Conservation (phyloP, 2,329 filamentous ascomycete genomes). For the Trichoderma cornu-damae region DNA sequence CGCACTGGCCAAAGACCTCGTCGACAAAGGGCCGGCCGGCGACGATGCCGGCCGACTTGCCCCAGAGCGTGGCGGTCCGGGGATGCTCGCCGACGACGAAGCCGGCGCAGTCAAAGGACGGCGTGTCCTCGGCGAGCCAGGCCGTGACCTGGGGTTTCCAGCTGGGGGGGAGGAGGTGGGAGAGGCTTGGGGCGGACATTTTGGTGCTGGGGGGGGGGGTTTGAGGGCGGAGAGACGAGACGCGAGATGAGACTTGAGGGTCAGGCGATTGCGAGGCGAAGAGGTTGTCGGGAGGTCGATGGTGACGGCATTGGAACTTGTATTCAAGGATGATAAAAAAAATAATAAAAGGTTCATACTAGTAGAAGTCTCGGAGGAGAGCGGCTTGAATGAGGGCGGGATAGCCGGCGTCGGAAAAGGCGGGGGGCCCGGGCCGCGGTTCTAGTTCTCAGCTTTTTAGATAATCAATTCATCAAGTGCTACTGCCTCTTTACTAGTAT, state of each 20-base stretch:
- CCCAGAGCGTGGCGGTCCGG: slow-evolving; percentile 61
- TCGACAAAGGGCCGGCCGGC: slow-evolving; percentile 93
- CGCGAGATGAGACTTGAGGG: no score
- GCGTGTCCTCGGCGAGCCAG: slow-evolving; percentile 95
- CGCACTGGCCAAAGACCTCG: slow-evolving; percentile 85
- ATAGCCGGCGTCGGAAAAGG: slow-evolving; percentile 9
- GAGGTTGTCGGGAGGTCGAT: no score
- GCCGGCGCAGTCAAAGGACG: slow-evolving; percentile 93
- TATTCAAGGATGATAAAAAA: no score
- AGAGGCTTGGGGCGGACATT: slow-evolving; percentile 30
- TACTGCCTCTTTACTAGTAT: no score
- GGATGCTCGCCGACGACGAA: slow-evolving; percentile 80
- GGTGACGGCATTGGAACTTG: no score
- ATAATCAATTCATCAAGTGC: no score
- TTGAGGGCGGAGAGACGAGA: no score
- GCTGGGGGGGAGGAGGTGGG: slow-evolving; percentile 73
- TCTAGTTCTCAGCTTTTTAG: no score
- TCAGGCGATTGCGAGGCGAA: no score
- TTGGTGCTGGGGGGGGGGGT: no score
- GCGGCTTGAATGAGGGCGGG: slow-evolving; percentile 10
- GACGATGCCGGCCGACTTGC: slow-evolving; percentile 70
- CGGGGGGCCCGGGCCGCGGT: slow-evolving; percentile 8
- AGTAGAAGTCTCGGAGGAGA: no score
- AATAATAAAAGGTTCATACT: no score
- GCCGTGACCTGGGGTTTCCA: slow-evolving; percentile 75